These are phyloP conservation scores for Brassica carinata DNA, from an alignment of 345 rosid species.

Conservation along the genomic window DNA sequence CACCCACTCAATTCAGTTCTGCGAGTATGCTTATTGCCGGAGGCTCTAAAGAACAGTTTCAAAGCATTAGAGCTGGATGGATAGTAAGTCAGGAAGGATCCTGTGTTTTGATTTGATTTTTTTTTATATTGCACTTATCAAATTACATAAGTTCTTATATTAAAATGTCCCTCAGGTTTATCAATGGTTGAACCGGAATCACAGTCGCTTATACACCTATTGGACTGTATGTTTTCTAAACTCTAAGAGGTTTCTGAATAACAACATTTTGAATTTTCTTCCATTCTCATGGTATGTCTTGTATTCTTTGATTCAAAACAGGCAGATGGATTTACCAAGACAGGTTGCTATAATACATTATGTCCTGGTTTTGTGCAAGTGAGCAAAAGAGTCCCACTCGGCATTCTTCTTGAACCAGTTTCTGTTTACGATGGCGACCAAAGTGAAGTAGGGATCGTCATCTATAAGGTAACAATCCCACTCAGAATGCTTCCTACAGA, in stretches of 20 bases:
- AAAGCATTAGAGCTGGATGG: constrained; percentile 33
- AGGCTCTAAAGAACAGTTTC: constrained; percentile 4
- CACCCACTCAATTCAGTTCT: constrained; percentile 17
- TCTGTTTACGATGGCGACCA: constrained; percentile 25
- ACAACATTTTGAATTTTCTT: neutral
- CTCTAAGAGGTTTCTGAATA: neutral
- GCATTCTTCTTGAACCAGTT: neutral
- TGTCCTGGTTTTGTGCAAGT: constrained; percentile 33
- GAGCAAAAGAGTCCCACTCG: constrained; percentile 7
- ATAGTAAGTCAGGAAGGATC: constrained; percentile 13
- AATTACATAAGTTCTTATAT: neutral
- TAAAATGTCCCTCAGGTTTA: constrained; percentile 15
- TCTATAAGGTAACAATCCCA: constrained; percentile 11
- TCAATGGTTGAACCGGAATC: constrained; percentile 14
- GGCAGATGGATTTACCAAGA: constrained; percentile 1
- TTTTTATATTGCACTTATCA: neutral
- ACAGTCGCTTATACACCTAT: constrained; percentile 12
- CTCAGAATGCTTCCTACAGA: too few relatives aligned
- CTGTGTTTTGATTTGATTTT: neutral
- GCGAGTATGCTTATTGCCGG: neutral
- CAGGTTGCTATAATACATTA: constrained; percentile 18
- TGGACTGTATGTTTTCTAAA: constrained; percentile 29
- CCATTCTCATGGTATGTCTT: neutral
- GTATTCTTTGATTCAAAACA: neutral
- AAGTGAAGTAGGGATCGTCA: neutral